Base-by-base conservation (phyloP, 768 basidiomycete species). In the Mycena latifolia region DNA sequence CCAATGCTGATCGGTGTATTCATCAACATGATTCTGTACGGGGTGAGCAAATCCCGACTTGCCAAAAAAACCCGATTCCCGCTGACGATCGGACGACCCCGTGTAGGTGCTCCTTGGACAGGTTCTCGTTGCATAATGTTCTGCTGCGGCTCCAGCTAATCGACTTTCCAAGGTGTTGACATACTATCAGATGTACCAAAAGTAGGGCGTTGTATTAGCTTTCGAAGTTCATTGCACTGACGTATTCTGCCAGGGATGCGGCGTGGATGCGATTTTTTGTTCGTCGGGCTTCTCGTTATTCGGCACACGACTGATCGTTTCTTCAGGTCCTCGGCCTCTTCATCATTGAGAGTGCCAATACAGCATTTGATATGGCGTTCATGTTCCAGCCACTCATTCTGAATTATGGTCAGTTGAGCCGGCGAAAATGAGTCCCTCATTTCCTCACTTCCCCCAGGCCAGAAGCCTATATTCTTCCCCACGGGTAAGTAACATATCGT, bases 331-430 rank as follows among this genome's bases (percentile, higher is more conserved):
- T 80, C 24, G 82, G 80, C 63, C 70, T 85, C 7, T 84, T 86
- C 65, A 41, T 80, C 18, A 64, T 80, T 20, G 84, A 85, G 61
- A 80, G 82, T 0, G 57, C 79, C 2, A 85, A 85, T 61, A 83
- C 84, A 3, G 82, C 70, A 7, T 80, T 78, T 65, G 80, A 82
- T 68, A 81, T 85, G 56, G 77, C 75, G 8, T 79, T 85, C 71
- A 78, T 85, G 72, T 86, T 81, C 54, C 79, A 86, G 62, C 83
- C 84, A 0, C 75, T 86, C 2, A 82, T 86, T 25, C 53, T 74
- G 31, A 72, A 82, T 62, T 85, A 79, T 47, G 81, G 82, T 80
- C 46, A 37, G 47, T 47, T 24, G 12, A 59, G 25, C 18, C 41
- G 5, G 37, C 25, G 29, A 15, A 7, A 17, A 63, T 14, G 24